Conservation (phyloP, 352 stramenopile genomes). For the Phytophthora pistaciae region DNA sequence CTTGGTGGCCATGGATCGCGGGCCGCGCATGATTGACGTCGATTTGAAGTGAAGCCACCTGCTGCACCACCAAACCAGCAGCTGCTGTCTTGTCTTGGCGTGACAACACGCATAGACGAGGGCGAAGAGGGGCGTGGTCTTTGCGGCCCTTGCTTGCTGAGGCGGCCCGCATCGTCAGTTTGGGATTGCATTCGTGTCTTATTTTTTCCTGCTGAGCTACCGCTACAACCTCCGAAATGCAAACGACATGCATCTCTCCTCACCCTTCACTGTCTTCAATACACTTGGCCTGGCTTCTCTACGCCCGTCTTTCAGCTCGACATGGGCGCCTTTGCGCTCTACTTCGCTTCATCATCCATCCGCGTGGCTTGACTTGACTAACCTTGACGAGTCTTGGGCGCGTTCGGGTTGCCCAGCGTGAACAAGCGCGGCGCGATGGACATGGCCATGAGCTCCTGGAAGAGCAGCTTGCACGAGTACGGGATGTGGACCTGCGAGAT, state of each 20-base stretch:
- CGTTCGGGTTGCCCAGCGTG: constrained; percentile 90
- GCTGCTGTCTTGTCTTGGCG: constrained; percentile 2
- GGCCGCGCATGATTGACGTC: background rate
- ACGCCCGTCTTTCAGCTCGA: background rate
- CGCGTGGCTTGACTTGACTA: constrained; percentile 5
- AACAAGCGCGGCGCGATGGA: constrained; percentile 99
- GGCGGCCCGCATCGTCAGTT: constrained; percentile 1
- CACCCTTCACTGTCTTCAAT: background rate
- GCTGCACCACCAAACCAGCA: constrained; percentile 29
- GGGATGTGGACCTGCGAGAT: constrained; percentile 98
- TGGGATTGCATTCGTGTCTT: constrained; percentile 27
- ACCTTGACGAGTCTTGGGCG: constrained; percentile 50
- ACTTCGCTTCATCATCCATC: background rate
- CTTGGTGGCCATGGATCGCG: constrained; percentile 5
- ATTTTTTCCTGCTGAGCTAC: constrained; percentile 9
- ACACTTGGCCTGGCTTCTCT: background rate
- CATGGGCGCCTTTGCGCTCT: background rate
- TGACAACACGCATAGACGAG: constrained; percentile 19
- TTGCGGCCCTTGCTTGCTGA: constrained; percentile 19
- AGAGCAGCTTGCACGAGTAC: constrained; percentile 99
- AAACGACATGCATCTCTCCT: constrained; percentile 18
- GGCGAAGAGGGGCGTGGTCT: background rate
- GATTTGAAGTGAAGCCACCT: constrained; percentile 24
- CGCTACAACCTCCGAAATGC: constrained; percentile 27
- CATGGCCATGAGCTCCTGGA: constrained; percentile 99